These are phyloP conservation scores for Chaetomiaceae sp. DNA, from an alignment of 2,329 filamentous ascomycete genomes.

Conservation along the genomic window DNA sequence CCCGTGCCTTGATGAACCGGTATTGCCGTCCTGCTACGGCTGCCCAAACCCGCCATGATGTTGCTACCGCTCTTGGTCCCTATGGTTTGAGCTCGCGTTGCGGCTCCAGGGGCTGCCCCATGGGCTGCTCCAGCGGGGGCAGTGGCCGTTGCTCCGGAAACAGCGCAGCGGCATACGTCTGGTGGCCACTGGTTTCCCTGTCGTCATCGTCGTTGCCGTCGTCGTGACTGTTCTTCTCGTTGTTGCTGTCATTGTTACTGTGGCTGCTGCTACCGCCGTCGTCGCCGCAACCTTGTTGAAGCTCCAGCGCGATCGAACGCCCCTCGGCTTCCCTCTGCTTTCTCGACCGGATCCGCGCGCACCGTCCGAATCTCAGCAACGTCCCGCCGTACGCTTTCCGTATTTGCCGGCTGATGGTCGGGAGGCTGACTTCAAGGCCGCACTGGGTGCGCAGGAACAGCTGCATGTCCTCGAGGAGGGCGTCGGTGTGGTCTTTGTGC, in stretches of 20 bases:
- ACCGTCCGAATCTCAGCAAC: slow-evolving; percentile 12
- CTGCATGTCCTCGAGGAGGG: slow-evolving; percentile 25
- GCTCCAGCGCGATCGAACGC: slow-evolving; percentile 15
- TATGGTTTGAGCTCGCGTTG: too few species aligned
- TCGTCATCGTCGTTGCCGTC: neutral
- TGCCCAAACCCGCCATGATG: neutral
- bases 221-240: neutral
- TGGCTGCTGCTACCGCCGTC: neutral
- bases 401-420: slow-evolving; percentile 23
- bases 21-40: neutral
- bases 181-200: neutral
- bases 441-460: slow-evolving; percentile 20
- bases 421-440: slow-evolving; percentile 21
- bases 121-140: slow-evolving; percentile 9
- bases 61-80: too few species aligned
- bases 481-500: slow-evolving; percentile 23
- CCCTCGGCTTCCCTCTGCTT: slow-evolving; percentile 15
- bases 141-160: slow-evolving; percentile 13
- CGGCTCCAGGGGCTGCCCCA: too few species aligned
- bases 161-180: neutral
- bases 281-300: slow-evolving; percentile 4
- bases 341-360: slow-evolving; percentile 16
- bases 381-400: slow-evolving; percentile 19
- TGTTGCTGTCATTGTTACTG: neutral
- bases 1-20: too few species aligned